These are phyloP conservation scores for Waltiozyma sp. DNA, from an alignment of 1,139 yeast genomes.

Conservation along the genomic window DNA sequence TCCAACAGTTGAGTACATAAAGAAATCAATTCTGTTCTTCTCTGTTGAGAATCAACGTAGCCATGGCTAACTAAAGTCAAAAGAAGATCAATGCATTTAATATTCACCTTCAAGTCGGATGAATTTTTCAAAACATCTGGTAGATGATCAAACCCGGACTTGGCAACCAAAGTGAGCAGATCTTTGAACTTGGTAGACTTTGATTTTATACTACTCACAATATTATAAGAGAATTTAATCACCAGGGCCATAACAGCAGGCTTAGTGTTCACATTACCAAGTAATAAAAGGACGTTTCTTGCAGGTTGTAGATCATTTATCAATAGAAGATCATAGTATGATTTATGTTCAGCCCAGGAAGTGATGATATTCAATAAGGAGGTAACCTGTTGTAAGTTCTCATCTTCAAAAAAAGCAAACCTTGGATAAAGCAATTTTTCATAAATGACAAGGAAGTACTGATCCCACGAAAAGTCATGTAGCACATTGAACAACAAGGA, in stretches of 20 bases:
- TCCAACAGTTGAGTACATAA: slow-evolving; percentile 55
- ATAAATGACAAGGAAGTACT: slow-evolving; percentile 41
- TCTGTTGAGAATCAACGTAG: slow-evolving; percentile 46
- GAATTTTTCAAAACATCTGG: slow-evolving; percentile 35
- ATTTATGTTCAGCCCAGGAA: slow-evolving; percentile 45
- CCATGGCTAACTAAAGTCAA: slow-evolving; percentile 49
- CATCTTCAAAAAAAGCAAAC: slow-evolving; percentile 53
- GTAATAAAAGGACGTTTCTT: slow-evolving; percentile 41
- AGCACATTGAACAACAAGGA: slow-evolving; percentile 37
- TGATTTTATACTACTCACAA: slow-evolving; percentile 29
- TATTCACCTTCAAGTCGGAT: slow-evolving; percentile 39
- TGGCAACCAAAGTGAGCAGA: slow-evolving; percentile 44
- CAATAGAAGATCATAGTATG: slow-evolving; percentile 41
- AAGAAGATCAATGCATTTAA: slow-evolving; percentile 41
- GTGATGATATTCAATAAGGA: slow-evolving; percentile 60
- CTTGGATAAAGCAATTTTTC: slow-evolving; percentile 52
- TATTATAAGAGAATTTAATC: slow-evolving; percentile 43
- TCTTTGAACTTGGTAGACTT: slow-evolving; percentile 33
- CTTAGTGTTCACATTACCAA: slow-evolving; percentile 48
- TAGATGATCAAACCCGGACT: slow-evolving; percentile 39
- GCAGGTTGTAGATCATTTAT: slow-evolving; percentile 47
- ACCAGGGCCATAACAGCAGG: slow-evolving; percentile 51
- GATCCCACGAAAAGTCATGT: slow-evolving; percentile 48
- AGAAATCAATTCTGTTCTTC: slow-evolving; percentile 41
- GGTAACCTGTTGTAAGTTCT: slow-evolving; percentile 77